Evolutionary conservation across 2,329 filamentous ascomycete species (phyloP).

Genomic region (Neocucurbitaria cava): DNA sequence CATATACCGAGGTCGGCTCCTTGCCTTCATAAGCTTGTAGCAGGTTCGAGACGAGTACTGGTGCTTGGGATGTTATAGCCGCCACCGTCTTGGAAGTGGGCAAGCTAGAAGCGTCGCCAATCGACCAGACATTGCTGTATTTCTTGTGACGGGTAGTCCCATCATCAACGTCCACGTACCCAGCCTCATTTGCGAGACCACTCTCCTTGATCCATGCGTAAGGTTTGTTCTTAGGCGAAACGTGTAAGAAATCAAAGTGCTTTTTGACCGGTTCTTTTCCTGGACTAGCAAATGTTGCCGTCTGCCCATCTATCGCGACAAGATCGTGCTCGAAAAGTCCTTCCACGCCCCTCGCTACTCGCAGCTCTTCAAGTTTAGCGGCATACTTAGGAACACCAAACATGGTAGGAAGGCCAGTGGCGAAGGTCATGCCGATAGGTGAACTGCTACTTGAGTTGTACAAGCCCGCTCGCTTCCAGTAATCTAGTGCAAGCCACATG

Average conservation of each 20-base stretch:
- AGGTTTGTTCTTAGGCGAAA: constrained; percentile 48
- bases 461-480: constrained; percentile 46
- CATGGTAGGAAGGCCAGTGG: constrained; percentile 49
- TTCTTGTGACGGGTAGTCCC: constrained; percentile 46
- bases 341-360: constrained; percentile 45
- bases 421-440: constrained; percentile 47
- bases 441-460: constrained; percentile 41
- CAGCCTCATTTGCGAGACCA: constrained; percentile 42
- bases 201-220: constrained; percentile 48
- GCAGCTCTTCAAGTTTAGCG: constrained; percentile 44
- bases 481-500: constrained; percentile 52
- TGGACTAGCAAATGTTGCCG: constrained; percentile 41
- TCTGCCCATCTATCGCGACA: constrained; percentile 46
- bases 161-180: constrained; percentile 48
- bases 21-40: constrained; percentile 39
- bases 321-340: constrained; percentile 51
- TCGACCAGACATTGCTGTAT: constrained; percentile 49
- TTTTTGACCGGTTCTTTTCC: constrained; percentile 35
- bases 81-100: constrained; percentile 51
- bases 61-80: constrained; percentile 48
- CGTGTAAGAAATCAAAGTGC: constrained; percentile 49
- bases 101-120: constrained; percentile 47
- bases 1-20: constrained; percentile 33
- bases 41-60: constrained; percentile 47
- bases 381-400: constrained; percentile 52